phyloP scores from a whole-genome alignment of 768 basidiomycete genomes.

The Macrocybe gigantea region DNA sequence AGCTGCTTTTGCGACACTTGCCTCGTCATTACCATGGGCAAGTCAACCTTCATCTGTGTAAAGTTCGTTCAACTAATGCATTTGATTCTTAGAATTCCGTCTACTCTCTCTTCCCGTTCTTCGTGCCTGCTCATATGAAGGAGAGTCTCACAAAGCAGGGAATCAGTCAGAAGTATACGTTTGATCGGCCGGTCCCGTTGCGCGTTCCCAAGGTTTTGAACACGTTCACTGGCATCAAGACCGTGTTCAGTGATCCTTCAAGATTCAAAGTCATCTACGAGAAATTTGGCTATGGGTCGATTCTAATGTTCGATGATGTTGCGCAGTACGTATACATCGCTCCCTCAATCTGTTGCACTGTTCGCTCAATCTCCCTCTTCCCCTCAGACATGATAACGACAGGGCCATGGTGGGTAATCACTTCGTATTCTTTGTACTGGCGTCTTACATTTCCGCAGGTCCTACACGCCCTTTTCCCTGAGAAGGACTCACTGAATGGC shows the following conservation, averaged over 20 bases:
- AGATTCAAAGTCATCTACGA: slow-evolving; percentile 32
- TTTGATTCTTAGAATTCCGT: slow-evolving; percentile 6
- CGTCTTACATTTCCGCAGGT: slow-evolving; percentile 4
- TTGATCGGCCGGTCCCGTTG: slow-evolving; percentile 28
- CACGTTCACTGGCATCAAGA: slow-evolving; percentile 26
- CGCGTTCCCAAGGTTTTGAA: slow-evolving; percentile 23
- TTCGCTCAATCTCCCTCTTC: neutral
- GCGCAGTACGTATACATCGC: slow-evolving; percentile 19
- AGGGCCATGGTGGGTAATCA: slow-evolving; percentile 10
- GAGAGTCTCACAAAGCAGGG: slow-evolving; percentile 32
- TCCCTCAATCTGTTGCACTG: neutral
- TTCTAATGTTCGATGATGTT: slow-evolving; percentile 31
- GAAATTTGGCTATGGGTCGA: slow-evolving; percentile 33
- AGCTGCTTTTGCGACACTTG: slow-evolving; percentile 13
- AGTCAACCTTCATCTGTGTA: neutral
- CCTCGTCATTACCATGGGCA: slow-evolving; percentile 14
- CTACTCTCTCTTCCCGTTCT: slow-evolving; percentile 24
- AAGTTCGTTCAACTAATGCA: neutral
- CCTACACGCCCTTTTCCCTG: slow-evolving; percentile 30
- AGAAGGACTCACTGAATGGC: slow-evolving; percentile 19
- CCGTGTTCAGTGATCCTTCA: slow-evolving; percentile 25
- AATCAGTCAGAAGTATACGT: slow-evolving; percentile 31
- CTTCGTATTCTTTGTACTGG: neutral
- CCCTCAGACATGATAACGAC: slow-evolving; percentile 25
- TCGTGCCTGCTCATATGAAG: slow-evolving; percentile 37